Conservation (phyloP, 2,329 filamentous ascomycete species). For the Talaromyces sp. region DNA sequence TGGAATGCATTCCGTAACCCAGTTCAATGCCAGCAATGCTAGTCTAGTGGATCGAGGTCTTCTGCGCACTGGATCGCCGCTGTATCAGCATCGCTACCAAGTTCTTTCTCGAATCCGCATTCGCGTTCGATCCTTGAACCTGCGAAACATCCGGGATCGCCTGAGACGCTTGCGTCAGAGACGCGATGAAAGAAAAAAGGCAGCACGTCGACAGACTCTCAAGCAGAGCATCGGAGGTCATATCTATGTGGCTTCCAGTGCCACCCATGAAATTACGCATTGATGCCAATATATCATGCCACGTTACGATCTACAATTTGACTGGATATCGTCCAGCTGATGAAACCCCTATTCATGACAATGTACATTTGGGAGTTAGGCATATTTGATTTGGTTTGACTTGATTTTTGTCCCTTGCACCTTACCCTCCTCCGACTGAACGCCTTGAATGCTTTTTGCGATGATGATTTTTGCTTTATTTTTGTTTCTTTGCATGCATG, state of each 20-base stretch:
- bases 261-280: constrained; percentile 19
- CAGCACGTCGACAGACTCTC: constrained; percentile 57
- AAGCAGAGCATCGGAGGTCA: constrained; percentile 57
- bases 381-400: background rate
- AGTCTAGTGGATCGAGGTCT: constrained; percentile 35
- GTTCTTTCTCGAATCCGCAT: constrained; percentile 48
- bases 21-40: constrained; percentile 33
- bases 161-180: constrained; percentile 47
- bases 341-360: constrained; percentile 19
- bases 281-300: constrained; percentile 13
- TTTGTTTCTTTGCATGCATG: constrained; percentile 9
- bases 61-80: constrained; percentile 34
- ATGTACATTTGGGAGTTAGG: constrained; percentile 14
- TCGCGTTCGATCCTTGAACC: constrained; percentile 55
- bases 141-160: constrained; percentile 53
- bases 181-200: constrained; percentile 50
- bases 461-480: constrained; percentile 12
- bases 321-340: constrained; percentile 17
- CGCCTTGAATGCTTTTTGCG: background rate
- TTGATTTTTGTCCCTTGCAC: background rate
- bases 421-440: background rate
- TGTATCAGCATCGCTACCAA: constrained; percentile 32
- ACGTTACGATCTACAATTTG: constrained; percentile 8
- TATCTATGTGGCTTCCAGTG: constrained; percentile 41
- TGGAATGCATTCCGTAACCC: constrained; percentile 16